Evolutionary conservation across 2,329 filamentous ascomycete genomes (phyloP).

Genomic region (Nemania serpens): DNA sequence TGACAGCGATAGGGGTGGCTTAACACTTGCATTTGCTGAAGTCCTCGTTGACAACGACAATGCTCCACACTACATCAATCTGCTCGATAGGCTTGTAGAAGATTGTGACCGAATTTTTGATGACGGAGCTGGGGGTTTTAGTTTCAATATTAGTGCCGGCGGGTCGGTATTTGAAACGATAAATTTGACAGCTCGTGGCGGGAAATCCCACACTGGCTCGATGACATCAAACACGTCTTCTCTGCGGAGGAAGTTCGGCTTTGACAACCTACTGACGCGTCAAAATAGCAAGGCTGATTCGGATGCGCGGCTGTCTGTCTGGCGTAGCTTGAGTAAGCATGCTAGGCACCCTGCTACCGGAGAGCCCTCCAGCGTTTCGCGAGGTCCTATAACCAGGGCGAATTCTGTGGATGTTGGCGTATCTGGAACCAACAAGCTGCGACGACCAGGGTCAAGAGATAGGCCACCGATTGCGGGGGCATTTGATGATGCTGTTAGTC

Average conservation of each 20-base stretch:
- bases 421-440: slow-evolving; percentile 53
- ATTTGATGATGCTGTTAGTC: slow-evolving; percentile 59
- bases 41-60: slow-evolving; percentile 78
- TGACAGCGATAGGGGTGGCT: slow-evolving; percentile 84
- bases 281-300: slow-evolving; percentile 77
- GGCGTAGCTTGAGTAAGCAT: slow-evolving; percentile 88
- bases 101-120: slow-evolving; percentile 90
- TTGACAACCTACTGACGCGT: slow-evolving; percentile 75
- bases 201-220: slow-evolving; percentile 71
- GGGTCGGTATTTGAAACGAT: slow-evolving; percentile 61
- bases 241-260: slow-evolving; percentile 80
- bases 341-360: slow-evolving; percentile 62
- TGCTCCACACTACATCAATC: slow-evolving; percentile 82
- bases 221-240: slow-evolving; percentile 86
- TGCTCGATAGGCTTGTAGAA: slow-evolving; percentile 86
- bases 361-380: slow-evolving; percentile 68
- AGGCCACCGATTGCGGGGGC: slow-evolving; percentile 64
- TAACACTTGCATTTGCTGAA: slow-evolving; percentile 89
- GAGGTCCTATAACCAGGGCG: slow-evolving; percentile 68
- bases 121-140: slow-evolving; percentile 48
- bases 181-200: slow-evolving; percentile 61
- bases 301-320: slow-evolving; percentile 76
- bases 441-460: slow-evolving; percentile 62
- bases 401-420: slow-evolving; percentile 72
- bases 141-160: slow-evolving; percentile 45